Evolutionary conservation across 176 grass and related monocot genomes (phyloP).

Genomic region (Ananas comosus): DNA sequence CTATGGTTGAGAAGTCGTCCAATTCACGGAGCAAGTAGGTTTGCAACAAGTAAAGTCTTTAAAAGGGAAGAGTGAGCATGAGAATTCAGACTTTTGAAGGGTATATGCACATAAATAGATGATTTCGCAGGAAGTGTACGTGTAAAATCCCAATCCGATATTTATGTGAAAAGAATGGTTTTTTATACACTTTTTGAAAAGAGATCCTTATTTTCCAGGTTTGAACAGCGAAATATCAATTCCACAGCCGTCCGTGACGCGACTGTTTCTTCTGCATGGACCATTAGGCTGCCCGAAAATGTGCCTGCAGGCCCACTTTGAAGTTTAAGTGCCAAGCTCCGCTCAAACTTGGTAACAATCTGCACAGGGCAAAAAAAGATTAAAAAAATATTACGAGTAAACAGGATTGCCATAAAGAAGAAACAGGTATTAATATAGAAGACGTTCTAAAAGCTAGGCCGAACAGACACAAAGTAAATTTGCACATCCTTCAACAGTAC

Average conservation of each 20-base stretch:
- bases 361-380: slow-evolving; percentile 22
- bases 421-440: not conserved
- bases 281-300: slow-evolving; percentile 44
- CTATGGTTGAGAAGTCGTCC: too few species aligned
- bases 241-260: slow-evolving; percentile 64
- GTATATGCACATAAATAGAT: too few species aligned
- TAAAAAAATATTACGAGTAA: slow-evolving; percentile 4
- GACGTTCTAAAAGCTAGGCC: not conserved
- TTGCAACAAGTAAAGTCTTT: too few species aligned
- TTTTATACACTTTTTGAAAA: slow-evolving; percentile 89
- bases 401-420: not conserved
- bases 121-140: too few species aligned
- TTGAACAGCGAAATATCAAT: slow-evolving; percentile 48
- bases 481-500: too few species aligned
- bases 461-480: too few species aligned
- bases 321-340: slow-evolving; percentile 59
- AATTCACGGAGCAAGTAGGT: too few species aligned
- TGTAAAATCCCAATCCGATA: not conserved
- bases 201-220: slow-evolving; percentile 74
- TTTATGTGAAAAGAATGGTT: too few species aligned
- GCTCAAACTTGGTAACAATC: slow-evolving; percentile 74
- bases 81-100: too few species aligned
- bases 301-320: slow-evolving; percentile 23
- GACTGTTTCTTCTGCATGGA: slow-evolving; percentile 78
- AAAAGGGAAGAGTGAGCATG: too few species aligned